Evolutionary conservation across 2,329 filamentous ascomycete genomes (phyloP).

Genomic region (Parastagonospora avenae): DNA sequence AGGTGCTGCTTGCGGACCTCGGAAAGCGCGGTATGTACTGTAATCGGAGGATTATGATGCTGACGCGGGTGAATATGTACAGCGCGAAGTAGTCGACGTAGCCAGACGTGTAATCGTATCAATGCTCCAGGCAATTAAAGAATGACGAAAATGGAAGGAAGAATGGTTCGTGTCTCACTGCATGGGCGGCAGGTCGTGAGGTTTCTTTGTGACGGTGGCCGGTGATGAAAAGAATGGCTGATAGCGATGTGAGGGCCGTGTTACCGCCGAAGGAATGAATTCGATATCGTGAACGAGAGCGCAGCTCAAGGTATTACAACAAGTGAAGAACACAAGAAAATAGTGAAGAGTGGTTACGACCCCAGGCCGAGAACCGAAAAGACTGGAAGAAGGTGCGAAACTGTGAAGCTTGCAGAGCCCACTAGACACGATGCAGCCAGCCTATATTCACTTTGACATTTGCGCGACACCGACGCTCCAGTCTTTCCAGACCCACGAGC

Average conservation of each 20-base stretch:
- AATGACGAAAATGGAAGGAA: conserved; percentile 17
- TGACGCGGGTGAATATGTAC: conserved; percentile 20
- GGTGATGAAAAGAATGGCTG: conserved; percentile 6
- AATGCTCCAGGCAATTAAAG: conserved; percentile 32
- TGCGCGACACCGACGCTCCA: conserved; percentile 28
- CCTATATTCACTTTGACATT: conserved; percentile 42
- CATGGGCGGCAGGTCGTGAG: conserved; percentile 17
- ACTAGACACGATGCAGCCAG: conserved; percentile 30
- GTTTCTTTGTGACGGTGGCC: conserved; percentile 9
- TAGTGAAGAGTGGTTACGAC: conserved; percentile 23
- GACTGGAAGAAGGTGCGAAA: conserved; percentile 16
- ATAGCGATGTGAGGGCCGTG: conserved; percentile 9
- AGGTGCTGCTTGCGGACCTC: conserved; percentile 7
- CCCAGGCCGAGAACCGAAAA: conserved; percentile 22
- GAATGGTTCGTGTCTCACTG: conserved; percentile 34
- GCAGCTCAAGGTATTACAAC: conserved; percentile 36
- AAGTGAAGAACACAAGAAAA: conserved; percentile 16
- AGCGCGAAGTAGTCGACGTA: conserved; percentile 29
- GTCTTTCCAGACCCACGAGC: conserved; percentile 30
- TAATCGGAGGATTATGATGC: neutral
- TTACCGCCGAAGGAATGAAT: conserved; percentile 16
- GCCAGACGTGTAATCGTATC: conserved; percentile 36
- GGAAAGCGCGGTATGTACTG: conserved; percentile 9
- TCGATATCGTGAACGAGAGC: conserved; percentile 32
- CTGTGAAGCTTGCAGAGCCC: conserved; percentile 27